Evolutionary conservation across 2,329 filamentous ascomycete genomes (phyloP).

Genomic region (Macrophomina tecta): DNA sequence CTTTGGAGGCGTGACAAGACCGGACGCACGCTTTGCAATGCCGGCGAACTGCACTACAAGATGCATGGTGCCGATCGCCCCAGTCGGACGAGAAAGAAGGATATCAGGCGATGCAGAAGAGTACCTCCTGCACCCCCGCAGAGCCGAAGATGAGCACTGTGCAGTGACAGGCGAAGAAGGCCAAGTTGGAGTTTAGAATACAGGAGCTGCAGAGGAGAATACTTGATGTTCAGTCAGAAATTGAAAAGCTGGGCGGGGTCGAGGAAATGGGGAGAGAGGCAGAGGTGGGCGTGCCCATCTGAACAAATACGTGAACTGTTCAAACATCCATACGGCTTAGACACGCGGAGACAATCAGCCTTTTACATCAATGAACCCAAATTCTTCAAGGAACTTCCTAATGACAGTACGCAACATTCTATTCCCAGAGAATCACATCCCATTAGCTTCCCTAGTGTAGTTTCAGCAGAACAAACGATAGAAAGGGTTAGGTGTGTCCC

Average conservation of each 20-base stretch:
- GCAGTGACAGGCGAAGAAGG: not conserved
- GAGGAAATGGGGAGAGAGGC: too few relatives aligned
- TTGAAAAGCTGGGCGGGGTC: not conserved
- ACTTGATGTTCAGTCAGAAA: not conserved
- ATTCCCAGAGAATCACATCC: too few relatives aligned
- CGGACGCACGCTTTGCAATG: slow-evolving; percentile 97
- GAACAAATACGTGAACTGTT: too few relatives aligned
- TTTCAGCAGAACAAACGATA: too few relatives aligned
- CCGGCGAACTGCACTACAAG: slow-evolving; percentile 58
- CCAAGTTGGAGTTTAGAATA: not conserved
- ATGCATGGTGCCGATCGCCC: not conserved
- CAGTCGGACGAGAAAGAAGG: not conserved
- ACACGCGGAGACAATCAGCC: too few relatives aligned
- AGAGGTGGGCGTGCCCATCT: too few relatives aligned
- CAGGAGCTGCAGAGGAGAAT: not conserved
- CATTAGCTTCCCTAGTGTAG: too few relatives aligned
- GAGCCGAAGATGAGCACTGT: not conserved
- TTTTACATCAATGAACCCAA: too few relatives aligned
- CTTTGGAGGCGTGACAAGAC: slow-evolving; percentile 93
- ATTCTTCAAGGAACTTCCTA: too few relatives aligned
- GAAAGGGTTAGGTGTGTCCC: too few relatives aligned
- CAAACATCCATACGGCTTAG: too few relatives aligned
- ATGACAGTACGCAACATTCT: too few relatives aligned
- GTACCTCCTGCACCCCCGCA: not conserved
- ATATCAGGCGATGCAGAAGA: not conserved